A percentile compares a stretch with the other conserved stretches of the same genome.
These are phyloP conservation scores for Suhomyces wounanorum DNA, from an alignment of 1,139 yeast species.

Conservation along the genomic window DNA sequence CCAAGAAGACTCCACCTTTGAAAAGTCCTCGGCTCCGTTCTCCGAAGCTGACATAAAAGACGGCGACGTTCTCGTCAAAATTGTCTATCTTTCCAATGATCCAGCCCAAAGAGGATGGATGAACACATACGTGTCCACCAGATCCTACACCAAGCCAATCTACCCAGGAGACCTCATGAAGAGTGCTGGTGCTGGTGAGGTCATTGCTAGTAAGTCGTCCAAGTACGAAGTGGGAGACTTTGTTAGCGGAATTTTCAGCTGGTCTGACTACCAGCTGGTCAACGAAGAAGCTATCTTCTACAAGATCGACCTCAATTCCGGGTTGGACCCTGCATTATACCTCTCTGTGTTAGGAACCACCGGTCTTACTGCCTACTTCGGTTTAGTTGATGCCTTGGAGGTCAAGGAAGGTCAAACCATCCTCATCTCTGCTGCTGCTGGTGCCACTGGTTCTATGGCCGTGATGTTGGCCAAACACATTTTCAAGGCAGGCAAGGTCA, in stretches of 20 bases:
- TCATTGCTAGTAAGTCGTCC: slow-evolving; percentile 25
- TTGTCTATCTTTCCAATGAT: slow-evolving; percentile 29
- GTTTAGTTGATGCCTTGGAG: slow-evolving; percentile 48
- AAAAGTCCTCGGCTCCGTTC: neutral
- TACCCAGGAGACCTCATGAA: slow-evolving; percentile 23
- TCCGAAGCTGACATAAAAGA: slow-evolving; percentile 14
- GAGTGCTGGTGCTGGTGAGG: slow-evolving; percentile 26
- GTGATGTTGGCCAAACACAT: slow-evolving; percentile 60
- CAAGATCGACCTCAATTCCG: slow-evolving; percentile 26
- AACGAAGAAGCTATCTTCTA: slow-evolving; percentile 22
- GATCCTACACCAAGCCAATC: slow-evolving; percentile 26
- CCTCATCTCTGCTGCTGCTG: slow-evolving; percentile 66
- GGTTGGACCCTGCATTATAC: slow-evolving; percentile 32
- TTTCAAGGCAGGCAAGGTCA: slow-evolving; percentile 55
- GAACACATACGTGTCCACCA: slow-evolving; percentile 15
- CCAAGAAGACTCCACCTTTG: slow-evolving; percentile 14
- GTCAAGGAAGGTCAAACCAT: slow-evolving; percentile 42
- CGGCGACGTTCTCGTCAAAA: slow-evolving; percentile 24
- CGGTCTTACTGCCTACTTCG: slow-evolving; percentile 64
- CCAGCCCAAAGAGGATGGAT: slow-evolving; percentile 34
- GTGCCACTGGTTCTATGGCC: slow-evolving; percentile 68
- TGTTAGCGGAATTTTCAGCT: slow-evolving; percentile 25
- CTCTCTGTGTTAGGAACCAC: slow-evolving; percentile 50
- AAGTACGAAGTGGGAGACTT: slow-evolving; percentile 25
- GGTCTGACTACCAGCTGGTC: slow-evolving; percentile 35